Base-by-base conservation (phyloP, 2,329 filamentous ascomycete species). In the Fusarium luffae region DNA sequence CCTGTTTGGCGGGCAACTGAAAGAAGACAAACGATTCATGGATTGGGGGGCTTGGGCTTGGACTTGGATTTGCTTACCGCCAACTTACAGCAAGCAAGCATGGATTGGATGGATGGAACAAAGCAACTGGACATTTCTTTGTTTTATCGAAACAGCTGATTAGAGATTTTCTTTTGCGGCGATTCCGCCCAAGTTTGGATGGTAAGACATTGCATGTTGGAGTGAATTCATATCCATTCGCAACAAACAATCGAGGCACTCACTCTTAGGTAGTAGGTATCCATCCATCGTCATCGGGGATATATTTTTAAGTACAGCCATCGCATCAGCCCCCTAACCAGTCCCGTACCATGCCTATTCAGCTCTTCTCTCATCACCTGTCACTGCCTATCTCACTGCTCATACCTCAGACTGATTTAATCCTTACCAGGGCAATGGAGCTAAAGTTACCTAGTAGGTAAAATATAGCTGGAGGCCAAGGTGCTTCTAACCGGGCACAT, bases 1-100 rank as follows among this genome's bases (percentile, higher is more conserved):
- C 23, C 51, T 41, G 21, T 49, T 58, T 64, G 41, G 44, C 34
- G 19, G 46, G 41, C 32, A 37, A n/a, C 30, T 32, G 54, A 28
- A 19, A 37, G 43, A 30, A 32, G 21, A 10, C 34, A 57, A 52
- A 32, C 55, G 49, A 44, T 46, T 28, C 54, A 51, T 48, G 30
- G 28, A 18, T 49, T 25, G 32, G 32, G 25, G 32, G 14, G 28
- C n/a, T 34, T 52, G 25, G 23, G 28, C n/a, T 34, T 52, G 25
- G 23, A 32, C 54, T 44, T 66, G 49, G 62, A 48, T 25, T 21
- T 30, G 49, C 23, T 52, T 51, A 51, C 49, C 49, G 49, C 49
- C 49, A 63, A 30, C 48, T 27, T 60, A 47, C 21, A 37, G 27
- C 43, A 49, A 46, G 46, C 51, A 28, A 28, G 28, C 11, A 13